phyloP scores from a whole-genome alignment of 306 rosid species.

The Cicer cuneatum region DNA sequence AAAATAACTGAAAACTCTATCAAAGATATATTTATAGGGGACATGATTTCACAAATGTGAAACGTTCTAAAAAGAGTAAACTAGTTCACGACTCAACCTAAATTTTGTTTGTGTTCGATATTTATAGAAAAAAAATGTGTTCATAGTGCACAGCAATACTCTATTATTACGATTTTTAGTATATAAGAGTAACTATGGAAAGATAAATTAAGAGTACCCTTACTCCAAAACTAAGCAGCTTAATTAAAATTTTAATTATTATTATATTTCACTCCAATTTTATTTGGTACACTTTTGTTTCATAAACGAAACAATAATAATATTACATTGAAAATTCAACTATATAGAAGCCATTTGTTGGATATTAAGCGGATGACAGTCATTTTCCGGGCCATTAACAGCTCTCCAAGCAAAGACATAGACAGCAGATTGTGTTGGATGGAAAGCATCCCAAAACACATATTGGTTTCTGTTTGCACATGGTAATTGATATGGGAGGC shows the following conservation, averaged over 20 bases:
- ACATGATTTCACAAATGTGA: no score
- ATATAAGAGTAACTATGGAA: background rate
- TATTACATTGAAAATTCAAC: background rate
- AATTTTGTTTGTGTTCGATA: no score
- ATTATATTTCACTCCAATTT: background rate
- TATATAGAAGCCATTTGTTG: conserved; percentile 66
- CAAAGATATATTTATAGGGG: no score
- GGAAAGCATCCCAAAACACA: conserved; percentile 89
- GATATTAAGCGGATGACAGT: conserved; percentile 72
- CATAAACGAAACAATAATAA: background rate
- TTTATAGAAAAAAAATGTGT: no score
- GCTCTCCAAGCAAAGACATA: conserved; percentile 70
- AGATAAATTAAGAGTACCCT: no score
- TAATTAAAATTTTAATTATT: background rate
- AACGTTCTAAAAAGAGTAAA: no score
- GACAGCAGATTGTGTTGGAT: conserved; percentile 71
- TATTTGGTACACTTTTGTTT: background rate
- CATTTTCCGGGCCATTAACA: conserved; percentile 61
- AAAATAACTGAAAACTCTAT: no score
- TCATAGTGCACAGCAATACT: no score
- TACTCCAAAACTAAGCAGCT: background rate
- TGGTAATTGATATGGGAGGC: conserved; percentile 64
- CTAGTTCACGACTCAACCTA: no score
- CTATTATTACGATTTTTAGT: background rate
- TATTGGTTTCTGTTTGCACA: conserved; percentile 56